phyloP scores from a whole-genome alignment of 192 early-diverging fungal species.

The Geranomyces variabilis region DNA sequence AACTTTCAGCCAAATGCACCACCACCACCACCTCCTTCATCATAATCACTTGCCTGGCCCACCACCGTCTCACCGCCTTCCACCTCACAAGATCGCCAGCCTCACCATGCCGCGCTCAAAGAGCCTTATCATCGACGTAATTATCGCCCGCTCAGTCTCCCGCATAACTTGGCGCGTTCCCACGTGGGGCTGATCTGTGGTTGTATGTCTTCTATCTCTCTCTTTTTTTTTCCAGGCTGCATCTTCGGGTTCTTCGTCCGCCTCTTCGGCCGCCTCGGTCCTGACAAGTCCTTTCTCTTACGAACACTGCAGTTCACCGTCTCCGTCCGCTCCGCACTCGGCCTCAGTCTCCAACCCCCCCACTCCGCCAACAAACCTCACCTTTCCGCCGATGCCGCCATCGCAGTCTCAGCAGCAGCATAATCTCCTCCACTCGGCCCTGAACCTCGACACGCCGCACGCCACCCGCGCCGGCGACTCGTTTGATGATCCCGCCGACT shows the following conservation, averaged over 20 bases:
- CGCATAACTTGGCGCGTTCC: background rate
- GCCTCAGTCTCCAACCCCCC: background rate
- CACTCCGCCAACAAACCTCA: background rate
- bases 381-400: background rate
- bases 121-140: slow-evolving; percentile 4
- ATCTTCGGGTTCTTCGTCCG: background rate
- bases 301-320: background rate
- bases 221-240: background rate
- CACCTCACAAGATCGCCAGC: background rate
- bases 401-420: background rate
- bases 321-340: background rate
- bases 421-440: slow-evolving; percentile 25
- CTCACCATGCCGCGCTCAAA: background rate
- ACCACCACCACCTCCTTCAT: too few species aligned
- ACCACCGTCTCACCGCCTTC: too few species aligned
- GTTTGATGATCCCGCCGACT: slow-evolving; percentile 13
- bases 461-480: background rate
- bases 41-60: too few species aligned
- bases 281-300: background rate
- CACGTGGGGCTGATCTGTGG: background rate
- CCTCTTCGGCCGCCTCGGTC: background rate
- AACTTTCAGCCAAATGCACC: too few species aligned
- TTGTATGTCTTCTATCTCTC: background rate
- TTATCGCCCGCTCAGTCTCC: background rate
- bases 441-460: slow-evolving; percentile 23